phyloP scores from a whole-genome alignment of 2,329 filamentous ascomycete genomes.

The Fusarium concolor region DNA sequence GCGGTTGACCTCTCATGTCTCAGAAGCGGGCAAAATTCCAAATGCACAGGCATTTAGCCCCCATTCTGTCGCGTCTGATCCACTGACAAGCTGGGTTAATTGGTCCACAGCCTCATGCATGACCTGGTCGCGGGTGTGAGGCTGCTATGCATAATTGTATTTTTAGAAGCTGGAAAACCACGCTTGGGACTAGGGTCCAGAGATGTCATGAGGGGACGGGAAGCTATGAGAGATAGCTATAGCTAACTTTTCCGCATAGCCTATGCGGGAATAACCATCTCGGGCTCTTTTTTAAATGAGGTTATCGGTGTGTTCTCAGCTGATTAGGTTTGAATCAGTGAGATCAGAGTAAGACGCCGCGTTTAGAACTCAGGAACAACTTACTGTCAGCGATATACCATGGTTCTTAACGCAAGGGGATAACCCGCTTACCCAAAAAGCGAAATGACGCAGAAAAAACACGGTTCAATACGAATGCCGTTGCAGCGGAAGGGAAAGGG shows the following conservation, averaged over 20 bases:
- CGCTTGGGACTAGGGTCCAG: conserved; percentile 16
- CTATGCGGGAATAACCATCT: too few relatives aligned
- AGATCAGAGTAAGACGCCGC: not conserved
- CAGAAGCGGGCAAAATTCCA: conserved; percentile 35
- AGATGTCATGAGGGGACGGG: conserved; percentile 16
- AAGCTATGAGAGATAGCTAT: not conserved
- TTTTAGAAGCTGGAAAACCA: conserved; percentile 36
- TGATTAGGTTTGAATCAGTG: not conserved
- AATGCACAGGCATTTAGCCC: conserved; percentile 43
- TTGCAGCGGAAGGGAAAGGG: conserved; percentile 33
- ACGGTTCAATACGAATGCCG: conserved; percentile 32
- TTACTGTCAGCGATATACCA: not conserved
- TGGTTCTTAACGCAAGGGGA: not conserved
- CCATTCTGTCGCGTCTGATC: conserved; percentile 27
- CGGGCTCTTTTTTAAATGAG: not conserved
- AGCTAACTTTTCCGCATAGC: too few relatives aligned
- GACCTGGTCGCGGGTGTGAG: conserved; percentile 35
- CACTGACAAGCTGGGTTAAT: conserved; percentile 38
- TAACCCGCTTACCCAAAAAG: not conserved
- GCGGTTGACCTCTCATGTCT: conserved; percentile 30
- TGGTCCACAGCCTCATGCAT: conserved; percentile 38
- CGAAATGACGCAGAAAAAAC: conserved; percentile 13
- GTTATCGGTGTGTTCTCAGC: not conserved
- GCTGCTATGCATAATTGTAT: conserved; percentile 44
- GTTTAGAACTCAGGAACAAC: conserved; percentile 9